A percentile compares a stretch with the other conserved stretches of the same genome.
phyloP scores from a whole-genome alignment of 2,329 filamentous ascomycete genomes.

The Emericellopsis atlantica region DNA sequence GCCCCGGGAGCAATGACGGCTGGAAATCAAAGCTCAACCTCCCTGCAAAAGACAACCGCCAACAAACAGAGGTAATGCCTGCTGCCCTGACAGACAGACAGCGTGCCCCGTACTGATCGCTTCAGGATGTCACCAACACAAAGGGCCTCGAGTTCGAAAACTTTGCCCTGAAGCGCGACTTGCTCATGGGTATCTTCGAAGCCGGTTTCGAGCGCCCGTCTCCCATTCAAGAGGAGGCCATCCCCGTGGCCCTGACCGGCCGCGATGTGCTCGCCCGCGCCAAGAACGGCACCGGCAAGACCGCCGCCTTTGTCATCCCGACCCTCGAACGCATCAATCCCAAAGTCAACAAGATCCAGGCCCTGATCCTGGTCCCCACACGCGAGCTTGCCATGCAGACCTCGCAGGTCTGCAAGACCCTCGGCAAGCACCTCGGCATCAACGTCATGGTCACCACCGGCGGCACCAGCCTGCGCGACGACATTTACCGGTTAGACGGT shows the following conservation, averaged over 20 bases:
- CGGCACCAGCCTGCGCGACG: constrained; percentile 87
- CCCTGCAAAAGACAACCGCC: constrained; percentile 61
- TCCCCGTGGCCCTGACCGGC: constrained; percentile 89
- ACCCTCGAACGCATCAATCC: constrained; percentile 93
- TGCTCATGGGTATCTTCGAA: constrained; percentile 99
- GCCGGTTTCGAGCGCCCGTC: constrained; percentile 98
- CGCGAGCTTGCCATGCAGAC: constrained; percentile 96
- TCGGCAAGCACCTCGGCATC: constrained; percentile 91
- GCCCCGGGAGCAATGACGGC: constrained; percentile 36
- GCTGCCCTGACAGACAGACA: constrained; percentile 1
- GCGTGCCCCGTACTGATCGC: neutral
- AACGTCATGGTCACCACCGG: constrained; percentile 99
- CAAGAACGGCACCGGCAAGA: constrained; percentile 98
- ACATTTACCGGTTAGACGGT: constrained; percentile 90
- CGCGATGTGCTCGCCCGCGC: constrained; percentile 91
- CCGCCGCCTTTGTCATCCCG: constrained; percentile 93
- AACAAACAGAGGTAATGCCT: constrained; percentile 60
- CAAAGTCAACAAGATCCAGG: constrained; percentile 92
- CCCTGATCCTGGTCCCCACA: constrained; percentile 89
- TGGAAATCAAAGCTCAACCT: constrained; percentile 66
- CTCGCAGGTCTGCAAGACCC: constrained; percentile 96
- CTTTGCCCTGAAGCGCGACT: constrained; percentile 84
- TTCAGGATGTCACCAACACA: constrained; percentile 89
- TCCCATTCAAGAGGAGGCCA: constrained; percentile 98
- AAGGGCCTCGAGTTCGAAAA: constrained; percentile 98